Conservation (phyloP, 352 stramenopile species). For the Globisporangium uncinulatum region DNA sequence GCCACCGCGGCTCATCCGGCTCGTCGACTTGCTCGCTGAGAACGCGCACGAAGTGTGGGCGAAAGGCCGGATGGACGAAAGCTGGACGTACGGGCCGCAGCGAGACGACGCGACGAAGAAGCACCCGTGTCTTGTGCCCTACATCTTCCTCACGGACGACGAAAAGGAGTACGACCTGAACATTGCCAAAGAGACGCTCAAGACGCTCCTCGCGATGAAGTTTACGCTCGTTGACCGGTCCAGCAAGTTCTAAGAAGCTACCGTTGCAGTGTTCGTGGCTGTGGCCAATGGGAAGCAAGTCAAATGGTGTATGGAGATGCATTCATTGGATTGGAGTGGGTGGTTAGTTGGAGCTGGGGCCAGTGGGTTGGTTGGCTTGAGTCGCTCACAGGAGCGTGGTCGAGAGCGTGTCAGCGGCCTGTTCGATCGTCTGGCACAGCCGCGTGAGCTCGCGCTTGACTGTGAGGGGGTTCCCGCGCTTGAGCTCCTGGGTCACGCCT, state of each 20-base stretch:
- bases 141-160: conserved; percentile 86
- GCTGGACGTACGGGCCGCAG: conserved; percentile 80
- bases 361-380: too few species aligned
- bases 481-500: conserved; percentile 67
- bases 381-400: conserved; percentile 34
- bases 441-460: conserved; percentile 74
- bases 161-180: conserved; percentile 89
- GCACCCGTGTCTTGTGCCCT: conserved; percentile 80
- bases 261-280: neutral
- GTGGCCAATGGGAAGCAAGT: neutral
- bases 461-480: conserved; percentile 57
- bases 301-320: neutral
- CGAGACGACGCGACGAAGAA: conserved; percentile 77
- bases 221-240: conserved; percentile 75
- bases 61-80: conserved; percentile 83
- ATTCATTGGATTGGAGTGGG: neutral
- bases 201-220: conserved; percentile 85
- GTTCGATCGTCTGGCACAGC: conserved; percentile 75
- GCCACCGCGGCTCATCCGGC: conserved; percentile 47
- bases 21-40: conserved; percentile 79
- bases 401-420: conserved; percentile 64
- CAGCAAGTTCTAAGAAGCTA: conserved; percentile 36
- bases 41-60: conserved; percentile 87
- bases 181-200: conserved; percentile 84
- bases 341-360: too few species aligned